Conservation (phyloP, 108 stramenopile genomes). For the Nitzschia inconspicua region DNA sequence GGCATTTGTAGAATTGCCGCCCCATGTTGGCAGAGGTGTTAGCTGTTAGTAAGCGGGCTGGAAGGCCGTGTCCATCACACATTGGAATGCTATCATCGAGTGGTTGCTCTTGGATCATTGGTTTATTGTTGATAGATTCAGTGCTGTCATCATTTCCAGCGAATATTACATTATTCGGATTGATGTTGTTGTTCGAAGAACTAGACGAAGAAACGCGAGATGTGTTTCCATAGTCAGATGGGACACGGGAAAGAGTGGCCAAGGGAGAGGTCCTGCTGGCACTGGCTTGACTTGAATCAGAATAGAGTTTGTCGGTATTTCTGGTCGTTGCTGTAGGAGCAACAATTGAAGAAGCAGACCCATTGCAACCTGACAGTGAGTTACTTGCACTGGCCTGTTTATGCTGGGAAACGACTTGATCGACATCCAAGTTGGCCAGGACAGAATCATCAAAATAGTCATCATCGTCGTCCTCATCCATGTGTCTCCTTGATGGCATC, state of each 20-base stretch:
- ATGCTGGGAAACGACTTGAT: constrained; percentile 31
- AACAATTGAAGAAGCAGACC: neutral
- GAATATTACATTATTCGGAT: neutral
- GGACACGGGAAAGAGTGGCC: no score
- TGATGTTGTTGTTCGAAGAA: neutral
- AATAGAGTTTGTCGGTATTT: neutral
- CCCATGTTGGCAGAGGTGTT: constrained; percentile 59
- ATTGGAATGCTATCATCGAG: constrained; percentile 38
- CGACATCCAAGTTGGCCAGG: constrained; percentile 47
- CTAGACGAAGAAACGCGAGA: neutral
- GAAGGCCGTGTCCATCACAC: constrained; percentile 75
- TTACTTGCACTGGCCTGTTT: constrained; percentile 2
- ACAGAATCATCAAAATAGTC: constrained; percentile 34
- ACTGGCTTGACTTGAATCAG: no score
- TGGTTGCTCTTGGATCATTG: neutral
- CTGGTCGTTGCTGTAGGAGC: constrained; percentile 3
- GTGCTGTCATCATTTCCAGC: neutral
- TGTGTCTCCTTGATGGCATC: neutral
- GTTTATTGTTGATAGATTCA: neutral
- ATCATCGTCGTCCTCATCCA: constrained; percentile 13
- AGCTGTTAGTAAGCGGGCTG: constrained; percentile 65
- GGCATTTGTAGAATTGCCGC: constrained; percentile 85
- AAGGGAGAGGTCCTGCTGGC: no score
- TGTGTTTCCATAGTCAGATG: neutral
- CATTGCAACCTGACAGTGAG: neutral